These are phyloP conservation scores for Blastomyces parvus DNA, from an alignment of 2,329 filamentous ascomycete genomes.

Conservation along the genomic window DNA sequence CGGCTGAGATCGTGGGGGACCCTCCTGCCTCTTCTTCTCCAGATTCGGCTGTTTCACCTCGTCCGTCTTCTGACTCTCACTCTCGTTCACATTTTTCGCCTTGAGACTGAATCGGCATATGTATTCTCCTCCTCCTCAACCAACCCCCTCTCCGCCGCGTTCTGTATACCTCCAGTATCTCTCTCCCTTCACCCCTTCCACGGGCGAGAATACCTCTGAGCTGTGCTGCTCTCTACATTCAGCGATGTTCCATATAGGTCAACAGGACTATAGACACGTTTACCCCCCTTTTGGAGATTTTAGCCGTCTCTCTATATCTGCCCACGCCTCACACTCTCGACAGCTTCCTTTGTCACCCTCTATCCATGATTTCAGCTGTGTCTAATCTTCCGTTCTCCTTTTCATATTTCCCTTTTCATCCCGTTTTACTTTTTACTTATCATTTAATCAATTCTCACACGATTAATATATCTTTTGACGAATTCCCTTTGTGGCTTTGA, in stretches of 20 bases:
- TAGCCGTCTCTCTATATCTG: neutral
- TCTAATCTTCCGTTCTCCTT: neutral
- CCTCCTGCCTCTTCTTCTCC: constrained; percentile 17
- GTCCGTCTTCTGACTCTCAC: neutral
- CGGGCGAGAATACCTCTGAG: constrained; percentile 10
- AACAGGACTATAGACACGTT: neutral
- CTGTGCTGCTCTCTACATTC: neutral
- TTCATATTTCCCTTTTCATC: constrained; percentile 13
- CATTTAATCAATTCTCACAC: constrained; percentile 6
- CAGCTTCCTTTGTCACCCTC: neutral
- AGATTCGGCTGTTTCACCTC: constrained; percentile 6
- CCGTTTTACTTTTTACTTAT: constrained; percentile 17
- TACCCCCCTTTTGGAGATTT: neutral
- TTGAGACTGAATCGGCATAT: neutral
- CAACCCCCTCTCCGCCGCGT: neutral
- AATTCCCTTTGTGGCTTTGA: constrained; percentile 7
- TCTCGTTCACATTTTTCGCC: neutral
- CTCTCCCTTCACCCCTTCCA: neutral
- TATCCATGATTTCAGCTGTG: neutral
- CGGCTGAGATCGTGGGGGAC: constrained; percentile 38
- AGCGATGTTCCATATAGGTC: neutral
- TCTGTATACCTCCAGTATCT: neutral
- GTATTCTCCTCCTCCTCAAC: neutral
- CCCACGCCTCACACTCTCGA: neutral
- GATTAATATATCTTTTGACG: constrained; percentile 1